Percentiles rank a stretch among this genome's conserved stretches.
phyloP scores from a whole-genome alignment of 352 stramenopile genomes.

The Globisporangium okanoganense region DNA sequence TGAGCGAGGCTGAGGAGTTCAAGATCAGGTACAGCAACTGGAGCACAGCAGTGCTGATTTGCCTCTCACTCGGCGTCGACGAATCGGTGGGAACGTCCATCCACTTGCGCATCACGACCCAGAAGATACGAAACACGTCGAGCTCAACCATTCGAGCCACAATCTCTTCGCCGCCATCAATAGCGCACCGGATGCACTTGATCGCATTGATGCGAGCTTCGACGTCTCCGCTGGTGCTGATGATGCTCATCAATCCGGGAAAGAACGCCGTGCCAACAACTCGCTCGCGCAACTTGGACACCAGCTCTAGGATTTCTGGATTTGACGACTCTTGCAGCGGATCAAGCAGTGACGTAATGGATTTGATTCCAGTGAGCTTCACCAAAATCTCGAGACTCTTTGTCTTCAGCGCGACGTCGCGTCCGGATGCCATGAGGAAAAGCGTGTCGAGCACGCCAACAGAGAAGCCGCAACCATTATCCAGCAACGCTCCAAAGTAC shows the following conservation, averaged over 20 bases:
- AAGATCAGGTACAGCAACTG: slow-evolving; percentile 68
- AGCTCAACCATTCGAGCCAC: slow-evolving; percentile 66
- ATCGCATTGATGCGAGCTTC: slow-evolving; percentile 55
- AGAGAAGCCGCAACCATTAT: slow-evolving; percentile 50
- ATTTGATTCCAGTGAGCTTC: slow-evolving; percentile 47
- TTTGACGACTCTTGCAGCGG: slow-evolving; percentile 36
- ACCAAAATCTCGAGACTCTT: slow-evolving; percentile 58
- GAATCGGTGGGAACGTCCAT: slow-evolving; percentile 41
- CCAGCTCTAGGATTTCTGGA: slow-evolving; percentile 37
- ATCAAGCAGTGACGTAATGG: slow-evolving; percentile 39
- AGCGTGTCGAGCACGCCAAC: slow-evolving; percentile 65
- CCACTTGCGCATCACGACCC: slow-evolving; percentile 53
- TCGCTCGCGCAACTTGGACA: slow-evolving; percentile 57
- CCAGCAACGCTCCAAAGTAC: slow-evolving; percentile 61
- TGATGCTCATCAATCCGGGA: slow-evolving; percentile 54
- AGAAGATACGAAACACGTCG: slow-evolving; percentile 67
- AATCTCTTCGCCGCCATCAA: slow-evolving; percentile 51
- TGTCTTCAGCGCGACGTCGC: slow-evolving; percentile 39
- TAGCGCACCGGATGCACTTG: slow-evolving; percentile 63
- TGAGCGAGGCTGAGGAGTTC: slow-evolving; percentile 48
- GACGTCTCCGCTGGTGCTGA: slow-evolving; percentile 39
- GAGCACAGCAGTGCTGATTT: slow-evolving; percentile 39
- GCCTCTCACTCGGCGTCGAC: slow-evolving; percentile 18
- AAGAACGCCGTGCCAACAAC: slow-evolving; percentile 62
- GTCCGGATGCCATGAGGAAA: slow-evolving; percentile 64